Percentiles rank a stretch among this genome's conserved stretches.
These are phyloP conservation scores for Amanita brunnescens DNA, from an alignment of 768 basidiomycete genomes.

Conservation along the genomic window DNA sequence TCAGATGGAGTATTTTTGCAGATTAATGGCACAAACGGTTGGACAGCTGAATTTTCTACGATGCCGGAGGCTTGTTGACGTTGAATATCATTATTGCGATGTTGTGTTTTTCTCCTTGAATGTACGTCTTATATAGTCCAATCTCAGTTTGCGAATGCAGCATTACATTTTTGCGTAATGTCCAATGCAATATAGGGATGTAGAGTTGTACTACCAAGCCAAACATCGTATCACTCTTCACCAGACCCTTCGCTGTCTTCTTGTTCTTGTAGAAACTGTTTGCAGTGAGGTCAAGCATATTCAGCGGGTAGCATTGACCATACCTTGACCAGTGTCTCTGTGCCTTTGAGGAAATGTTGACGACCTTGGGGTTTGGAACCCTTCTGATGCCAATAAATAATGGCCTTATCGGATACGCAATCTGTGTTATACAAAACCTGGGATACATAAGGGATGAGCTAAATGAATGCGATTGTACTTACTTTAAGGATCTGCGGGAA, in stretches of 20 bases:
- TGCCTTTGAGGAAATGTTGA: slow-evolving; percentile 89
- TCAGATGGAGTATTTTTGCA: slow-evolving; percentile 86
- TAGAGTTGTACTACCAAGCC: neutral
- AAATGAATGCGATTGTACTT: slow-evolving; percentile 23
- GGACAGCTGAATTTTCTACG: slow-evolving; percentile 65
- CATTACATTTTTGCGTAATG: neutral
- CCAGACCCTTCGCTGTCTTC: slow-evolving; percentile 76
- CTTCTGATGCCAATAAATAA: slow-evolving; percentile 97
- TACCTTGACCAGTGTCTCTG: slow-evolving; percentile 86
- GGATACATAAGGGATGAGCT: neutral
- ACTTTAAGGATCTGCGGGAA: slow-evolving; percentile 90
- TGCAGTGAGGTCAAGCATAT: neutral
- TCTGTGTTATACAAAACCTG: slow-evolving; percentile 95
- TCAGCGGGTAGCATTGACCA: slow-evolving; percentile 9
- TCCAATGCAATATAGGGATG: neutral
- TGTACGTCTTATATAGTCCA: neutral
- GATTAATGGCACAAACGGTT: slow-evolving; percentile 60
- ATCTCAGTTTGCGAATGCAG: neutral
- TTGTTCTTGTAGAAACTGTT: slow-evolving; percentile 87
- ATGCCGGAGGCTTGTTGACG: slow-evolving; percentile 82
- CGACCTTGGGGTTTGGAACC: slow-evolving; percentile 93
- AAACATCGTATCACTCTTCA: slow-evolving; percentile 43
- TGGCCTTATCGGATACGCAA: slow-evolving; percentile 90
- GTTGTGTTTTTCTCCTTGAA: slow-evolving; percentile 1
- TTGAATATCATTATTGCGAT: neutral